Conservation (phyloP, 768 basidiomycete species). For the Hygrophorus russula region DNA sequence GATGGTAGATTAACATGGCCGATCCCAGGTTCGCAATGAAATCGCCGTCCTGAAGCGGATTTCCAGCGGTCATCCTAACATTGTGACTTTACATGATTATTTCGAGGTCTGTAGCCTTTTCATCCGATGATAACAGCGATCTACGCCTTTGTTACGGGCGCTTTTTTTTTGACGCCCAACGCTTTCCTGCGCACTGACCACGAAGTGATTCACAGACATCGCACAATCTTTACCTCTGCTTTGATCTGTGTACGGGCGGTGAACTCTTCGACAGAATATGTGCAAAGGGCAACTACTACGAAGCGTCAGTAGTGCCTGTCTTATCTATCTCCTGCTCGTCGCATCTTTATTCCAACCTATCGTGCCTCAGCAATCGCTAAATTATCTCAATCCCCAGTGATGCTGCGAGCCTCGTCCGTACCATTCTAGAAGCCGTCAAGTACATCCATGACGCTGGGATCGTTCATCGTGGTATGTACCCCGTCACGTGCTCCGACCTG, state of each 20-base stretch:
- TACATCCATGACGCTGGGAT: slow-evolving; percentile 90
- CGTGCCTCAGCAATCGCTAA: background rate
- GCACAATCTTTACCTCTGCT: slow-evolving; percentile 88
- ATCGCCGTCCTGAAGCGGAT: slow-evolving; percentile 91
- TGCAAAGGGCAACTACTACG: slow-evolving; percentile 93
- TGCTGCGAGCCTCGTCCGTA: slow-evolving; percentile 79
- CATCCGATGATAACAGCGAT: background rate
- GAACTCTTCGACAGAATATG: slow-evolving; percentile 99
- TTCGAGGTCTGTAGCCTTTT: slow-evolving; percentile 56
- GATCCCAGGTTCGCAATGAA: slow-evolving; percentile 84
- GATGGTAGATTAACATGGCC: slow-evolving; percentile 1
- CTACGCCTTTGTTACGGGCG: background rate
- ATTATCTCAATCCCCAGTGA: slow-evolving; percentile 39
- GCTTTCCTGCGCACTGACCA: background rate
- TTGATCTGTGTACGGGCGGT: slow-evolving; percentile 94
- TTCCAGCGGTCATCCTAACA: slow-evolving; percentile 81
- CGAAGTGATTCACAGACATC: slow-evolving; percentile 43
- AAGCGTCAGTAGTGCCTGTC: slow-evolving; percentile 59
- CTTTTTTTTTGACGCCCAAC: background rate
- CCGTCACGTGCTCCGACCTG: background rate
- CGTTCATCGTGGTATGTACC: slow-evolving; percentile 69
- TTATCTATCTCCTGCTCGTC: slow-evolving; percentile 2
- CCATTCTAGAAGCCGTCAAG: slow-evolving; percentile 76
- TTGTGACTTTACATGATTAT: slow-evolving; percentile 93
- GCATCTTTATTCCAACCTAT: background rate